Evolutionary conservation across 2,329 filamentous ascomycete species (phyloP).

Genomic region (Trichoderma oligosporum): DNA sequence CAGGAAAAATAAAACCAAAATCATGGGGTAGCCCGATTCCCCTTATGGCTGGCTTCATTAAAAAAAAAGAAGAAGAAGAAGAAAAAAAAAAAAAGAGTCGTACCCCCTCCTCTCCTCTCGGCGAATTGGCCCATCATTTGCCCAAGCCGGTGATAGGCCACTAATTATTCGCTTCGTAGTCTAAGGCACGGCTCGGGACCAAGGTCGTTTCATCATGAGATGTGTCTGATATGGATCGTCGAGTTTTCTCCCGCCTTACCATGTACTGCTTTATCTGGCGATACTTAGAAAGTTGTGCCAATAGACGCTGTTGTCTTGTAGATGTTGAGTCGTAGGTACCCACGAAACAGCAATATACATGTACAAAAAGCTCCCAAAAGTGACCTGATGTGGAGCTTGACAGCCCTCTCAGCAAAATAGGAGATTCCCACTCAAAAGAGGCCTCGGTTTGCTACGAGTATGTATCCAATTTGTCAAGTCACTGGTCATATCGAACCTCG

Average conservation of each 20-base stretch:
- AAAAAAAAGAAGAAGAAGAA: not conserved
- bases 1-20: not conserved
- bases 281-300: not conserved
- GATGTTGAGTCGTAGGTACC: not conserved
- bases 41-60: not conserved
- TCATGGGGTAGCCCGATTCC: slow-evolving; percentile 6
- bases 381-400: not conserved
- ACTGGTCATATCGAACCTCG: not conserved
- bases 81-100: not conserved
- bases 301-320: not conserved
- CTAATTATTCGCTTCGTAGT: not conserved
- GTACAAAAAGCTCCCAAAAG: not conserved
- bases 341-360: too few relatives aligned
- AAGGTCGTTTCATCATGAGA: slow-evolving; percentile 18
- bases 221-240: slow-evolving; percentile 20
- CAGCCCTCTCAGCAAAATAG: slow-evolving; percentile 7
- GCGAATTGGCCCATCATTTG: slow-evolving; percentile 11
- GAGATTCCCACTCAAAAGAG: slow-evolving; percentile 9
- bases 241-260: not conserved
- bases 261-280: not conserved
- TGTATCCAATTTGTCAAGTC: not conserved
- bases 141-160: slow-evolving; percentile 4
- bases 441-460: slow-evolving; percentile 10
- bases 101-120: not conserved
- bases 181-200: slow-evolving; percentile 9